A percentile compares a stretch with the other conserved stretches of the same genome.
Evolutionary conservation across 345 rosid species (phyloP).

Genomic region (Angophora floribunda): DNA sequence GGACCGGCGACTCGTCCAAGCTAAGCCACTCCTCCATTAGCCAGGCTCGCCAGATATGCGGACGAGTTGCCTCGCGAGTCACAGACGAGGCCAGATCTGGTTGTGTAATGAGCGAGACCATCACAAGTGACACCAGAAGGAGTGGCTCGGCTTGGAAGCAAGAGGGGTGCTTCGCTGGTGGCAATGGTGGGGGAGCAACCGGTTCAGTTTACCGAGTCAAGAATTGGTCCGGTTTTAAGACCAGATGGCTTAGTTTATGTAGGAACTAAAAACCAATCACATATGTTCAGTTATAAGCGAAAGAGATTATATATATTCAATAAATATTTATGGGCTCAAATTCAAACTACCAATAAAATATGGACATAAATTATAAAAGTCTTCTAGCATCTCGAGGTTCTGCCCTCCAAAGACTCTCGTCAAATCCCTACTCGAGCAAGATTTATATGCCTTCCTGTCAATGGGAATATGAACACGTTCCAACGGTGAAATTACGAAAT

Average conservation of each 20-base stretch:
- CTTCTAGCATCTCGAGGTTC: no score
- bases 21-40: not conserved
- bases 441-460: rapidly evolving
- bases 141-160: not conserved
- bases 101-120: not conserved
- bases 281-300: no score
- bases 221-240: no score
- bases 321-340: no score
- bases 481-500: rapidly evolving
- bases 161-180: not conserved
- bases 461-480: no score
- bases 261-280: not conserved
- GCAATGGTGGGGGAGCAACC: not conserved
- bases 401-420: not conserved
- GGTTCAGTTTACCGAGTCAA: not conserved
- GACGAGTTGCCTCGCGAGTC: not conserved
- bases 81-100: not conserved
- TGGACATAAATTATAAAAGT: no score
- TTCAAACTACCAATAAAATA: no score
- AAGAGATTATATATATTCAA: no score
- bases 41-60: not conserved
- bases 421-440: no score
- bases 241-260: no score
- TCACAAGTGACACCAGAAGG: not conserved
- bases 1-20: not conserved